phyloP scores from a whole-genome alignment of 371 early-diverging fungal species.

The Rhizomucor pusillus region DNA sequence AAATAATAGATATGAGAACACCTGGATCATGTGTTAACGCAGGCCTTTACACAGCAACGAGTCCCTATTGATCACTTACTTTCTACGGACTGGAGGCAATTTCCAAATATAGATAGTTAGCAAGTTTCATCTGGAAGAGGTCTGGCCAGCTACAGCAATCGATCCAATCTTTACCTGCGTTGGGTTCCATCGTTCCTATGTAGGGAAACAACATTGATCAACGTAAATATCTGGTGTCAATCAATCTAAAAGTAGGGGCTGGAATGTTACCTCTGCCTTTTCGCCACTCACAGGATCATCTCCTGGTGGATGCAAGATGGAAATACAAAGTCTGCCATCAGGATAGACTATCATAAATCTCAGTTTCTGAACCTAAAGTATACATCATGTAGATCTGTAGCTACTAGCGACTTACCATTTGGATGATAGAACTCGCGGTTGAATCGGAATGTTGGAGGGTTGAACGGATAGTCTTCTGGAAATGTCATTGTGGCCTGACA shows the following conservation, averaged over 20 bases:
- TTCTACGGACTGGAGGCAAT: constrained; percentile 41
- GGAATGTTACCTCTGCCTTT: constrained; percentile 57
- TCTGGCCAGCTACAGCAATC: constrained; percentile 2
- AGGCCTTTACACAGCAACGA: constrained; percentile 1
- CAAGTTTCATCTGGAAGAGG: background rate
- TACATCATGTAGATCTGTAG: background rate
- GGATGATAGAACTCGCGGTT: constrained; percentile 75
- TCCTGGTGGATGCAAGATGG: constrained; percentile 75
- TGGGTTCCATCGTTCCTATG: constrained; percentile 87
- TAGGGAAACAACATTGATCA: background rate
- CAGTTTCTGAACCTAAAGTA: background rate
- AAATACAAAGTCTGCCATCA: constrained; percentile 84
- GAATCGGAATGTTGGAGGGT: constrained; percentile 83
- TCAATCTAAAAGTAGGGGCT: background rate
- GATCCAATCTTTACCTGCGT: constrained; percentile 63
- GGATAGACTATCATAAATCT: constrained; percentile 64
- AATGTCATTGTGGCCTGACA: constrained; percentile 56
- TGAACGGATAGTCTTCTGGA: constrained; percentile 56
- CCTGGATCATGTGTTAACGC: constrained; percentile 21
- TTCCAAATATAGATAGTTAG: too few relatives aligned
- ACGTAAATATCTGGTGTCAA: background rate
- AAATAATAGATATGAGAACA: constrained; percentile 87
- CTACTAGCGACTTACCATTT: constrained; percentile 48
- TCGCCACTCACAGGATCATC: constrained; percentile 88
- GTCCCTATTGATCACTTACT: constrained; percentile 27